Percentiles rank a stretch among this genome's conserved stretches.
These are phyloP conservation scores for Porodaedalea pini DNA, from an alignment of 1,284 basidiomycete genomes.

Conservation along the genomic window DNA sequence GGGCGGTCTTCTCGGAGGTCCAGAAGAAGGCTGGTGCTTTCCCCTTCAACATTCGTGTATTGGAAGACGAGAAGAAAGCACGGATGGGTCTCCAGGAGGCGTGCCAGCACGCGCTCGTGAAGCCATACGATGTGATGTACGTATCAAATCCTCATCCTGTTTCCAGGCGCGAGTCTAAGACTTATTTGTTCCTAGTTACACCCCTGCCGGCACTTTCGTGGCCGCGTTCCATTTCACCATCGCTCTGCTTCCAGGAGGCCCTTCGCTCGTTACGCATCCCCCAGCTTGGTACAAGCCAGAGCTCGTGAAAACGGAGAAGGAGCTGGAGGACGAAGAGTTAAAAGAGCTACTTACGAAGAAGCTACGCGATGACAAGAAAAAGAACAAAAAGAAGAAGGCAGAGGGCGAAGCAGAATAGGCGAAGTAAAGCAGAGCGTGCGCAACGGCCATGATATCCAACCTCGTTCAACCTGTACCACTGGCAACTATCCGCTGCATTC, in stretches of 20 bases:
- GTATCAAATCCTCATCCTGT: constrained; percentile 31
- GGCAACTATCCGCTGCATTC: background rate
- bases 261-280: constrained; percentile 79
- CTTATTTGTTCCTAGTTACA: constrained; percentile 51
- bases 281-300: constrained; percentile 93
- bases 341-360: constrained; percentile 76
- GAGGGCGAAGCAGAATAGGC: constrained; percentile 25
- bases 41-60: constrained; percentile 92
- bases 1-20: constrained; percentile 92
- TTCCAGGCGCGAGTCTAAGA: background rate
- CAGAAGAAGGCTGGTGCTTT: constrained; percentile 97
- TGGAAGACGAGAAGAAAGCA: constrained; percentile 95
- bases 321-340: constrained; percentile 83
- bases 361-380: constrained; percentile 89
- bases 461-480: background rate
- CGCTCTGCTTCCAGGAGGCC: constrained; percentile 82
- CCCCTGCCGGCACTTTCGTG: constrained; percentile 75
- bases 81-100: constrained; percentile 96
- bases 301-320: constrained; percentile 84
- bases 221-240: constrained; percentile 96
- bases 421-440: background rate
- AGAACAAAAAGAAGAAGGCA: constrained; percentile 77
- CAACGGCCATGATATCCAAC: background rate
- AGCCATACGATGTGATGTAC: constrained; percentile 87
- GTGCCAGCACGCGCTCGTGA: constrained; percentile 86